A percentile compares a stretch with the other conserved stretches of the same genome.
Conservation (phyloP, 148 eudicot genomes). For the Euryodendron excelsum region DNA sequence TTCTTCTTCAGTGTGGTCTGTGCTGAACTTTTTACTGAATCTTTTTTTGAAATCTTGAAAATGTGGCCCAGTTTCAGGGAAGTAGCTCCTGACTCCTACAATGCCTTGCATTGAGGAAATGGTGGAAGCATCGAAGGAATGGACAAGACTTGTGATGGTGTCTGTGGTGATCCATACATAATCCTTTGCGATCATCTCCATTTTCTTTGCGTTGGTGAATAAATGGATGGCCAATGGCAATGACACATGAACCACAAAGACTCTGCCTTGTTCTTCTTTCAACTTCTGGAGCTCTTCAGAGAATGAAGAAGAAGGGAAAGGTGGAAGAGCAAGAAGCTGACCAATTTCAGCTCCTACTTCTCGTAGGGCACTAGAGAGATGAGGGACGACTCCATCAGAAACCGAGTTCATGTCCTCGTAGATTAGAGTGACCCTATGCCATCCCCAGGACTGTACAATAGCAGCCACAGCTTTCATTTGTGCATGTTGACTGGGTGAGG, state of each 20-base stretch:
- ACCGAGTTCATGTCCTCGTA: constrained; percentile 19
- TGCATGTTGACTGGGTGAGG: constrained; percentile 10
- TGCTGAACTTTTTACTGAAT: background rate
- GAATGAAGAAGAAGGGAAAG: background rate
- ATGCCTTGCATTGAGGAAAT: constrained; percentile 3
- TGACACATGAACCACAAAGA: background rate
- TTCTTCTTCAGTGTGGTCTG: background rate
- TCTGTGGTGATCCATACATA: constrained; percentile 3
- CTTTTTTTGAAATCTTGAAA: background rate
- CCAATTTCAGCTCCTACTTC: constrained; percentile 2
- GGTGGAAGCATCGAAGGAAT: background rate
- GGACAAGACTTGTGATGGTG: background rate
- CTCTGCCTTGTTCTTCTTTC: background rate
- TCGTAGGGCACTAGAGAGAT: constrained; percentile 16
- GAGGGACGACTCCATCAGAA: constrained; percentile 1
- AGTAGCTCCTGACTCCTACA: background rate
- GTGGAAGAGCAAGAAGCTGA: constrained; percentile 13
- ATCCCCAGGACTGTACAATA: constrained; percentile 18
- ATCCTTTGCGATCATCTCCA: background rate
- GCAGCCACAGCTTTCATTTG: constrained; percentile 26
- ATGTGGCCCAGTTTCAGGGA: background rate
- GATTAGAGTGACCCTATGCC: constrained; percentile 15
- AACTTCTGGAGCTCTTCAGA: background rate
- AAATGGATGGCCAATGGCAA: background rate
- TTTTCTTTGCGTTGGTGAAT: background rate